phyloP scores from a whole-genome alignment of 2,329 filamentous ascomycete genomes.

The Colletotrichum simmondsii region DNA sequence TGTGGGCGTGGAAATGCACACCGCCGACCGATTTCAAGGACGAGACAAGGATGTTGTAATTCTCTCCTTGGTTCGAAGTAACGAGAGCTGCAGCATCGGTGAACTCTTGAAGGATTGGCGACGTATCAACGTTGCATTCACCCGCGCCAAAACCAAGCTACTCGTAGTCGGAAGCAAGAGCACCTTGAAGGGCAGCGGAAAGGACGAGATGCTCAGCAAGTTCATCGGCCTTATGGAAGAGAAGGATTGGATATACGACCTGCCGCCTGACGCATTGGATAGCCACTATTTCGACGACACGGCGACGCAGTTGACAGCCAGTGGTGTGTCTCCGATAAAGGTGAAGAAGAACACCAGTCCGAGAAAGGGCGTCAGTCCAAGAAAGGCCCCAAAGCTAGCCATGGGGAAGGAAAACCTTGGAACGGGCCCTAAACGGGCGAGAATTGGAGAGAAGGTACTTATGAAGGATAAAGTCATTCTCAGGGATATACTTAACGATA shows the following conservation, averaged over 20 bases:
- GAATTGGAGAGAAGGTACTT: conserved; percentile 70
- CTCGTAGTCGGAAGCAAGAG: conserved; percentile 85
- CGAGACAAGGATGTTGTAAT: conserved; percentile 95
- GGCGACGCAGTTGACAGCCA: conserved; percentile 59
- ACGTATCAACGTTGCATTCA: conserved; percentile 95
- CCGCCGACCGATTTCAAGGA: conserved; percentile 95
- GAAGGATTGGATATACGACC: conserved; percentile 82
- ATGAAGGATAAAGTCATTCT: conserved; percentile 76
- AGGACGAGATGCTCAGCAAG: conserved; percentile 78
- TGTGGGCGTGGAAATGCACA: conserved; percentile 88
- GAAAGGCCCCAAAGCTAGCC: conserved; percentile 27
- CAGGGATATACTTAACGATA: conserved; percentile 82
- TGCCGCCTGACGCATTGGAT: conserved; percentile 72
- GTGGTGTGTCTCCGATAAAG: conserved; percentile 23
- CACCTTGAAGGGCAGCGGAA: conserved; percentile 80
- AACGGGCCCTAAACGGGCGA: conserved; percentile 64
- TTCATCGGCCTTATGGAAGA: conserved; percentile 83
- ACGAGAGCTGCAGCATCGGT: conserved; percentile 84
- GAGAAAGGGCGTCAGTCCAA: not conserved
- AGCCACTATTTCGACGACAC: conserved; percentile 75
- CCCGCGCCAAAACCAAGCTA: conserved; percentile 90
- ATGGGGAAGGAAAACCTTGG: conserved; percentile 56
- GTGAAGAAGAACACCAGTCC: conserved; percentile 11
- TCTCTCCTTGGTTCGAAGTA: conserved; percentile 87
- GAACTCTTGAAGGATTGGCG: conserved; percentile 93